Evolutionary conservation across 208 protist genomes (phyloP), one percentile per base, ranked within the genome.

Genomic region (Acanthamoeba castellanii): DNA sequence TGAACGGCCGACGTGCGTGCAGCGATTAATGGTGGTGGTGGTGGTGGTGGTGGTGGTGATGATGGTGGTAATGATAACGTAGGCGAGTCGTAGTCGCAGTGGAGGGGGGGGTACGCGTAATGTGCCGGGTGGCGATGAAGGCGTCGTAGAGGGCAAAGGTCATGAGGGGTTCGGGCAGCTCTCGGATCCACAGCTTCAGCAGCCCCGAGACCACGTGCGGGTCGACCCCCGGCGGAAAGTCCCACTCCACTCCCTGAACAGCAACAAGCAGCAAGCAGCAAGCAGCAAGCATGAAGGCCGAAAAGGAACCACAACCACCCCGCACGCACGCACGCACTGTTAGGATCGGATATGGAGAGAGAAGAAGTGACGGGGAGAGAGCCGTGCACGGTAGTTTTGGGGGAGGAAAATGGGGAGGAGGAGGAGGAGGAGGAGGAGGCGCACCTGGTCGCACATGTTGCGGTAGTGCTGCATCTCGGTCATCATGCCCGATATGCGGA

Each of bases 381-480:
- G 64, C n/a, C n/a, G n/a, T n/a, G n/a, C n/a, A n/a, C n/a, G n/a
- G n/a, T n/a, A n/a, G 64, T 7, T 22, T 7, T 82, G 11, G 52
- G 16, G 16, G 52, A 57, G 16, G 52, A 57, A 57, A 16, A 16
- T 20, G 16, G 16, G 22, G 59, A 66, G 22, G 59, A 66, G 22
- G 59, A 66, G 22, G 59, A 66, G 22, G 59, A 25, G 22, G 18
- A 25, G 22, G 18, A 66, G 3, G 18, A 47, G 42, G 4, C 7
- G 5, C 18, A 78, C 76, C 76, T 85, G 76, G 37, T 85, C 76
- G n/a, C 76, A 85, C 45, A 85, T 11, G 76, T 85, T 20, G 34
- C 76, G 34, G 76, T 85, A 85, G 84, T 91, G 50, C 84, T 91
- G 57, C 11, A 91, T 91, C 84, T 91, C 84, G 20, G 84, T 91